Percentiles rank a stretch among this genome's conserved stretches.
Evolutionary conservation across 139 green algal species (phyloP).

Genomic region (Diplosphaera chodatii): DNA sequence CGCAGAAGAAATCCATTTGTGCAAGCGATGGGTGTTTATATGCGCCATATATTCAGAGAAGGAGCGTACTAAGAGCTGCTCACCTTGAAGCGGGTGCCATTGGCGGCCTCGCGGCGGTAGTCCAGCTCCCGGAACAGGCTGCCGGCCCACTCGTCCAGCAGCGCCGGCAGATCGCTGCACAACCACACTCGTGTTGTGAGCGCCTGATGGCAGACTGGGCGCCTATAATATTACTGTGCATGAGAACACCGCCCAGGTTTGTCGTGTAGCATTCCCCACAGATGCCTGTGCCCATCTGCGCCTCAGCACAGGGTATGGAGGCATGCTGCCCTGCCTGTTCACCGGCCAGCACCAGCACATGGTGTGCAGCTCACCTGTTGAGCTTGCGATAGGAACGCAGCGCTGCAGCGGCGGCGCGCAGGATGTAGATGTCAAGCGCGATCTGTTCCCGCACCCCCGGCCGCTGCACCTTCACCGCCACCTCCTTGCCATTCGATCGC

Average conservation of each 20-base stretch:
- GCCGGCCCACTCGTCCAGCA: conserved; percentile 87
- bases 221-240: too few relatives aligned
- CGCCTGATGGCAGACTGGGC: too few relatives aligned
- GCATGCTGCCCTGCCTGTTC: too few relatives aligned
- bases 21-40: too few relatives aligned
- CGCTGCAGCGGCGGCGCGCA: conserved; percentile 32
- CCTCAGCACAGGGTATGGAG: too few relatives aligned
- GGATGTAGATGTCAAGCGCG: conserved; percentile 74
- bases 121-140: conserved; percentile 81
- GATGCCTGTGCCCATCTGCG: too few relatives aligned
- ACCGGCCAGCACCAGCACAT: neutral
- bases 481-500: conserved; percentile 23
- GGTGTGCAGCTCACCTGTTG: conserved; percentile 30
- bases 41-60: too few relatives aligned
- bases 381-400: conserved; percentile 37
- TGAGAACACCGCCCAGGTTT: too few relatives aligned
- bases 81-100: conserved; percentile 49
- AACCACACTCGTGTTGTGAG: too few relatives aligned
- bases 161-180: conserved; percentile 65
- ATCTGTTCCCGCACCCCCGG: conserved; percentile 72
- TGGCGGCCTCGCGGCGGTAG: conserved; percentile 70
- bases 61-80: neutral
- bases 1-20: too few relatives aligned
- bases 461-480: conserved; percentile 83
- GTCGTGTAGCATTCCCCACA: too few relatives aligned